Conservation (phyloP, 768 basidiomycete genomes). For the Boletellus sp. region DNA sequence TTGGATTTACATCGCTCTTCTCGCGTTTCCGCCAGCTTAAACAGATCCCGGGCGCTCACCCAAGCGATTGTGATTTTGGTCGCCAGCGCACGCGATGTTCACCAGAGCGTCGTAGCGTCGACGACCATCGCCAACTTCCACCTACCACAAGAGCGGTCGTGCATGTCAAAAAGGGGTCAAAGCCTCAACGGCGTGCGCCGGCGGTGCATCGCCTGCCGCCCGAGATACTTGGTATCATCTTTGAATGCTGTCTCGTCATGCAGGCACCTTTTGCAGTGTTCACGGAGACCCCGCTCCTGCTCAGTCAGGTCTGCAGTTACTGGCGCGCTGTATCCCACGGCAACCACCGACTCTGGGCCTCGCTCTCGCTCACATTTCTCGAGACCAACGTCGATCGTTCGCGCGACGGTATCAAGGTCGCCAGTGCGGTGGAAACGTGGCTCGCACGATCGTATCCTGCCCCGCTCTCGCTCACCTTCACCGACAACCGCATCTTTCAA, state of each 20-base stretch:
- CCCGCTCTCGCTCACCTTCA: constrained; percentile 24
- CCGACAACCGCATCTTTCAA: constrained; percentile 25
- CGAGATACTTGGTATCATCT: constrained; percentile 38
- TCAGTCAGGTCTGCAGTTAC: constrained; percentile 22
- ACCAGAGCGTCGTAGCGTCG: not conserved
- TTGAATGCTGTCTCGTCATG: constrained; percentile 18
- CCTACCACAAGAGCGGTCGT: not conserved
- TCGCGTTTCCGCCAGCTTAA: constrained; percentile 1
- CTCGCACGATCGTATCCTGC: constrained; percentile 18
- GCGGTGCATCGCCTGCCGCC: constrained; percentile 20
- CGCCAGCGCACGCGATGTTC: not conserved
- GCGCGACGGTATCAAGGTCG: constrained; percentile 13
- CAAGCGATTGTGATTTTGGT: not conserved
- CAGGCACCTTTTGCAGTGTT: not conserved
- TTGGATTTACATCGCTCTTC: not conserved
- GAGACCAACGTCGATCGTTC: constrained; percentile 21
- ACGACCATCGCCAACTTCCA: not conserved
- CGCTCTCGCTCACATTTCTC: constrained; percentile 21
- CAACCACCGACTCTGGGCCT: constrained; percentile 24
- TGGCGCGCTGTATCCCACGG: constrained; percentile 22
- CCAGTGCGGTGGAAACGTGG: constrained; percentile 21
- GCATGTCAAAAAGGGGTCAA: not conserved
- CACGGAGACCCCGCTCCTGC: constrained; percentile 21
- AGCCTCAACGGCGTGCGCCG: not conserved
- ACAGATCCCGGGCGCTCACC: not conserved